Base-by-base conservation (phyloP, 1,284 basidiomycete genomes). In the Pseudozyma hubeiensis region DNA sequence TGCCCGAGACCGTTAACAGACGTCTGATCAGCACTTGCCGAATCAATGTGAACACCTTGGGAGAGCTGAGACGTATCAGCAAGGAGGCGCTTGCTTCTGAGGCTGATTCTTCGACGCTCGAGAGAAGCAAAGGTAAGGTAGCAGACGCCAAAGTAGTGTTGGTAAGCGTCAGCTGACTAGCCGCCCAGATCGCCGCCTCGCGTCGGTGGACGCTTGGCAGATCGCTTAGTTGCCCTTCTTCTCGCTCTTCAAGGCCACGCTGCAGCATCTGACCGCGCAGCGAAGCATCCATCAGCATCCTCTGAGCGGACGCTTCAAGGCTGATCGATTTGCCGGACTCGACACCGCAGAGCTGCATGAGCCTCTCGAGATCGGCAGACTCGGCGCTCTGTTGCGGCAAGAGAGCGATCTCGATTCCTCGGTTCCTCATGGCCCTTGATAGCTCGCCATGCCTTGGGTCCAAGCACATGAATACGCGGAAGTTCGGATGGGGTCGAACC, bases 341-440 rank as follows among this genome's bases (percentile, higher is more conserved):
- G 29, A 39, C 37, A 17, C 44, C 60, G 17, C 60, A 63, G 29
- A 68, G 60, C 16, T 33, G 48, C n/a, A n/a, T 31, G 31, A 75
- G 51, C 33, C 73, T 58, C 30, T 75, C 49, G 9, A 61, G 9
- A 50, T 75, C 73, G 43, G 43, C 54, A 19, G 49, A 46, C 1
- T 51, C 53, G 6, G 35, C 19, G 29, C 31, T 53, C 9, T 44
- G 30, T 34, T 61, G 54, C 7, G 65, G 62, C 37, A 76, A 48
- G 29, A 82, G 52, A 3, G 52, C 88, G 39, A 99, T 88, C 85
- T 99, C 97, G 44, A 98, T 88, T 37, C 96, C 97, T 74, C 97
- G 90, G 84, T 99, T 99, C 43, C 97, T 90, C 97, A 99, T 99
- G 1, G 97, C 97, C 40, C 97, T 89, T 7, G 96, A 98, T 10